A percentile compares a stretch with the other conserved stretches of the same genome.
phyloP scores from a whole-genome alignment of 2,329 filamentous ascomycete species.

The Eutypella sp. region DNA sequence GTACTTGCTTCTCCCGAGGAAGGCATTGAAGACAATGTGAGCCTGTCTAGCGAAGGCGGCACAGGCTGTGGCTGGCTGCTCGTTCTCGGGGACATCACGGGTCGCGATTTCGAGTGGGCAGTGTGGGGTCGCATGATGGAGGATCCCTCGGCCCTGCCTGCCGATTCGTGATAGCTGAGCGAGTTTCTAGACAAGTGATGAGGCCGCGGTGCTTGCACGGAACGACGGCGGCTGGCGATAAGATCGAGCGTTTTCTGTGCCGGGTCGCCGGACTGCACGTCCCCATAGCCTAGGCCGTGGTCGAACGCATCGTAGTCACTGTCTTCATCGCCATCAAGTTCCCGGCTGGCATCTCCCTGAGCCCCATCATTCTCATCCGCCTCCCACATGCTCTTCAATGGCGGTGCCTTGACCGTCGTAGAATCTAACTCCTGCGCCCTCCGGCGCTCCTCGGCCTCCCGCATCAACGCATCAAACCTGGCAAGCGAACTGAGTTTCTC shows the following conservation, averaged over 20 bases:
- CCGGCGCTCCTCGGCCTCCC: conserved; percentile 50
- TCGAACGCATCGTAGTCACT: conserved; percentile 35
- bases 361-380: conserved; percentile 39
- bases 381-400: conserved; percentile 47
- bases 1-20: conserved; percentile 29
- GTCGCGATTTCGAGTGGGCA: conserved; percentile 44
- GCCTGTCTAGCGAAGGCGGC: conserved; percentile 15
- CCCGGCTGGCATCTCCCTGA: conserved; percentile 34
- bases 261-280: conserved; percentile 36
- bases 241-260: conserved; percentile 48
- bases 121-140: conserved; percentile 47
- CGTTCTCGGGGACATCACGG: conserved; percentile 37
- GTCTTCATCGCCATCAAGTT: conserved; percentile 30
- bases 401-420: conserved; percentile 26
- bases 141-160: no score
- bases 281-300: conserved; percentile 21
- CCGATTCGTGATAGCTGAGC: conserved; percentile 20
- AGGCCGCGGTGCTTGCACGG: conserved; percentile 24
- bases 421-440: conserved; percentile 34
- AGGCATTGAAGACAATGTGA: conserved; percentile 9
- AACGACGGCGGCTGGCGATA: conserved; percentile 40
- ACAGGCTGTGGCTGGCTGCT: conserved; percentile 46
- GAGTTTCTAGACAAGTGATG: conserved; percentile 29
- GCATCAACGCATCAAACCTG: conserved; percentile 62
- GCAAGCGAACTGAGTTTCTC: conserved; percentile 61